Conservation (phyloP, 306 rosid genomes). For the Acacia crassicarpa region DNA sequence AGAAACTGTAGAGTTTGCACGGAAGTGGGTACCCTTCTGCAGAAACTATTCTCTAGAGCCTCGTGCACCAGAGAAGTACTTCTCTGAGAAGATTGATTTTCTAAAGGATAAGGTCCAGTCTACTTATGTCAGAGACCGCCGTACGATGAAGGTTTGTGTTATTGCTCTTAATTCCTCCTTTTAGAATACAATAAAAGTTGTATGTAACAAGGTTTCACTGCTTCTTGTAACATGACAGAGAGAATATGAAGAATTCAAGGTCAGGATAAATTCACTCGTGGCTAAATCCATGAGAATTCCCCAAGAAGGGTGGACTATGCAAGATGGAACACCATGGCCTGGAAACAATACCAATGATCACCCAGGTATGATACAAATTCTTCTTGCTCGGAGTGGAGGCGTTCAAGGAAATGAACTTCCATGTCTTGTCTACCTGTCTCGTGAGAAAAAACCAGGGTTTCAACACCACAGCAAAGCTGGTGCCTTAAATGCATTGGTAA, state of each 20-base stretch:
- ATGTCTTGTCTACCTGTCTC: constrained; percentile 87
- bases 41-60: constrained; percentile 78
- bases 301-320: constrained; percentile 94
- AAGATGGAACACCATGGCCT: constrained; percentile 99
- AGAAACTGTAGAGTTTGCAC: constrained; percentile 87
- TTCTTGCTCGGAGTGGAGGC: constrained; percentile 83
- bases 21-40: constrained; percentile 96
- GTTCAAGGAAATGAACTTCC: constrained; percentile 81
- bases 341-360: constrained; percentile 94
- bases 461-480: constrained; percentile 93
- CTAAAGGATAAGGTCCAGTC: constrained; percentile 91
- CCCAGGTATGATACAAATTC: constrained; percentile 95
- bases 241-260: constrained; percentile 98
- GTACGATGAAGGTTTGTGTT: constrained; percentile 84
- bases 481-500: constrained; percentile 91
- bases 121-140: constrained; percentile 88
- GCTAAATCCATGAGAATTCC: constrained; percentile 84
- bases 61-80: constrained; percentile 93
- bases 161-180: constrained; percentile 15
- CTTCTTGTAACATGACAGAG: constrained; percentile 56
- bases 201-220: constrained; percentile 14
- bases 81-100: constrained; percentile 84
- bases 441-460: constrained; percentile 96
- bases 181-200: constrained; percentile 11
- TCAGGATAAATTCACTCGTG: constrained; percentile 86